Percentiles rank a stretch among this genome's conserved stretches.
Conservation (phyloP, 1,284 basidiomycete species). For the Heterobasidion annosum region DNA sequence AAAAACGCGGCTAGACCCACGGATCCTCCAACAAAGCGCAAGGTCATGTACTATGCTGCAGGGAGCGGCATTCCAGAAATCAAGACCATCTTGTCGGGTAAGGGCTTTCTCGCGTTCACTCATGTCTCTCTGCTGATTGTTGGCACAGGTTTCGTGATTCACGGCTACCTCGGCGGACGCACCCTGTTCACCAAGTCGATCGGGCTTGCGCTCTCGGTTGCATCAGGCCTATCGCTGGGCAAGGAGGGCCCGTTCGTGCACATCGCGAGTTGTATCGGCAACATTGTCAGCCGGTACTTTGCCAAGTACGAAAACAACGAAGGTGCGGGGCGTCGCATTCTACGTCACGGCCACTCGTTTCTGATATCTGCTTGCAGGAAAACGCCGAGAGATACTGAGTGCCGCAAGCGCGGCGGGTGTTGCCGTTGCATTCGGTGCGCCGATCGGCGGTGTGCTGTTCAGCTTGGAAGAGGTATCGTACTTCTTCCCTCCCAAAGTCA, state of each 20-base stretch:
- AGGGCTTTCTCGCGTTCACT: conserved; percentile 8
- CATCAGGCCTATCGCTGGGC: conserved; percentile 81
- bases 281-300: conserved; percentile 86
- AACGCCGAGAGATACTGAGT: conserved; percentile 86
- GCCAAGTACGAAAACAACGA: conserved; percentile 91
- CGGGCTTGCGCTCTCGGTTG: conserved; percentile 86
- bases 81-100: conserved; percentile 91
- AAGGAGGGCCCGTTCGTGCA: conserved; percentile 98
- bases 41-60: conserved; percentile 86
- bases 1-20: conserved; percentile 15
- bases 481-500: conserved; percentile 91
- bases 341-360: background rate
- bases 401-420: conserved; percentile 90
- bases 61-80: conserved; percentile 97
- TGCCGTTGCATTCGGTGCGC: conserved; percentile 88
- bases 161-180: conserved; percentile 90
- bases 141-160: conserved; percentile 89
- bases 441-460: conserved; percentile 89
- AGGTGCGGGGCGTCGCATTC: conserved; percentile 34
- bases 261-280: conserved; percentile 91
- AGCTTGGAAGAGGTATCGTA: conserved; percentile 93
- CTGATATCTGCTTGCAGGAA: conserved; percentile 43
- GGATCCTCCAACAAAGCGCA: conserved; percentile 36
- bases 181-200: conserved; percentile 89
- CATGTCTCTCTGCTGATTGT: conserved; percentile 2